phyloP scores from a whole-genome alignment of 768 basidiomycete species.

The Trametes meyenii region DNA sequence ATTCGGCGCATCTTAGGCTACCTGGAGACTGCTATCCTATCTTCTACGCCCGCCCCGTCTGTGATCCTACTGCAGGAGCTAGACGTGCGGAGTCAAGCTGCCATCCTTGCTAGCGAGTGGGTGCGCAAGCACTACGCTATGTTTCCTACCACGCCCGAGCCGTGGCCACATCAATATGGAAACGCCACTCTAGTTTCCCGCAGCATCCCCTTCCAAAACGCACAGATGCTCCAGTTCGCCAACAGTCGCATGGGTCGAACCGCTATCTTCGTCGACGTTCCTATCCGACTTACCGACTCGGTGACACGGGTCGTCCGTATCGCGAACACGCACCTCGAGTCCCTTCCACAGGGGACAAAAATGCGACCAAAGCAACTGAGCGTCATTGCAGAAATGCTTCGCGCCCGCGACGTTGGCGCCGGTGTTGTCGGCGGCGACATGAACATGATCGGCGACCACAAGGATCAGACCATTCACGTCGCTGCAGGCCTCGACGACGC shows the following conservation, averaged over 20 bases:
- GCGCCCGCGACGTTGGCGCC: conserved; percentile 48
- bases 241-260: conserved; percentile 53
- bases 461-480: conserved; percentile 46
- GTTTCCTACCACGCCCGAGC: conserved; percentile 52
- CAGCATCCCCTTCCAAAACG: conserved; percentile 50
- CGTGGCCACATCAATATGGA: conserved; percentile 69
- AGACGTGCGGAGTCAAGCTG: conserved; percentile 43
- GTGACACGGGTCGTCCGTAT: conserved; percentile 54
- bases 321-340: conserved; percentile 78
- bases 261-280: conserved; percentile 61
- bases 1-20: conserved; percentile 53
- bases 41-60: conserved; percentile 54
- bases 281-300: conserved; percentile 40
- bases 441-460: conserved; percentile 56
- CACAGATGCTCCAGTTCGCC: conserved; percentile 56
- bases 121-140: conserved; percentile 61
- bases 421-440: conserved; percentile 74
- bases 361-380: conserved; percentile 52
- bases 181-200: conserved; percentile 70
- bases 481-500: conserved; percentile 60
- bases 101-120: conserved; percentile 62
- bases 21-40: conserved; percentile 55
- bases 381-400: conserved; percentile 53
- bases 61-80: conserved; percentile 76
- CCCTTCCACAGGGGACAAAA: conserved; percentile 46